Evolutionary conservation across 1,284 basidiomycete genomes (phyloP), one percentile per base, ranked within the genome.

Genomic region (Ustilago trichophora): DNA sequence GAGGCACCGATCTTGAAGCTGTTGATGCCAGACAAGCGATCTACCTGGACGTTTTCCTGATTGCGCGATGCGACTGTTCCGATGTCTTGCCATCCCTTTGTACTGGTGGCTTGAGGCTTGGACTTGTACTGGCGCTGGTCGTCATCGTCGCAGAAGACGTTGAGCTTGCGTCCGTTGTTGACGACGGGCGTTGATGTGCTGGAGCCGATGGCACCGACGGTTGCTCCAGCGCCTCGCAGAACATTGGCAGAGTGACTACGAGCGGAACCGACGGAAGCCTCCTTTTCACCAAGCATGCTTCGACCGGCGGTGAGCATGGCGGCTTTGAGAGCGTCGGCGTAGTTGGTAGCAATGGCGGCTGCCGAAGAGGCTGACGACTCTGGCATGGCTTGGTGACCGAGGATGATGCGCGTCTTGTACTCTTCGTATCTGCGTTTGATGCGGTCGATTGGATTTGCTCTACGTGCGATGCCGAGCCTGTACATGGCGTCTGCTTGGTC

Each of bases 341-440:
- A 78, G 45, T 52, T 59, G 32, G 44, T 31, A 24, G 47, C 27
- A 16, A 48, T 24, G 32, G 35, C 34, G 10, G 50, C 22, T 1
- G 50, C 16, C 4, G 52, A 50, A 4, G 51, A 33, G 37, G 46
- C 46, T 5, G 35, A 43, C 1, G 56, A 52, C 13, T 60, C 62
- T 4, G 63, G n/a, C n/a, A n/a, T n/a, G n/a, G n/a, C 33, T 29
- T 48, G 51, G 9, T 52, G 67, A n/a, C 51, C 51, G 16, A 59
- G 42, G n/a, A 80, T 37, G 53, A 79, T 67, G 12, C 79, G 69
- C 62, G 90, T 89, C 68, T 91, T 88, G 82, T 94, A 98, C 34
- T 93, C 90, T 25, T 87, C 85, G 80, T 93, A 92, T 45, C 89
- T 86, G 45, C 87, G 88, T 83, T 93, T 93, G 51, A 98, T 85